A percentile compares a stretch with the other conserved stretches of the same genome.
These are phyloP conservation scores for Arthrobotrys sphaeroides DNA, from an alignment of 2,329 filamentous ascomycete species.

Conservation along the genomic window DNA sequence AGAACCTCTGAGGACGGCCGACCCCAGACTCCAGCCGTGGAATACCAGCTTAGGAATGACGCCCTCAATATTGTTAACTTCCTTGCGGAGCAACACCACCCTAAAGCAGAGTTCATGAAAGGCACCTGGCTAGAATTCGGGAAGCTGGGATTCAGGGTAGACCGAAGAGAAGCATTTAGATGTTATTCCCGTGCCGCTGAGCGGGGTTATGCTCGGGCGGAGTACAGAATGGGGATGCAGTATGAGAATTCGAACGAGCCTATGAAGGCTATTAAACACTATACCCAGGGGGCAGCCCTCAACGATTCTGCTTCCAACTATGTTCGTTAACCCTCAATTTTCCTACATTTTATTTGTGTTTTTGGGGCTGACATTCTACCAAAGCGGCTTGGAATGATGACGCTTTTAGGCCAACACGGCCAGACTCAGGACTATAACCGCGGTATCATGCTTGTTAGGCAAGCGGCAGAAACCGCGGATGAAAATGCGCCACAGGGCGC, in stretches of 20 bases:
- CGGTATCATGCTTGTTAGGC: constrained; percentile 82
- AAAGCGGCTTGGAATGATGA: constrained; percentile 95
- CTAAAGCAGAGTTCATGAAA: constrained; percentile 90
- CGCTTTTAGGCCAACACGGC: constrained; percentile 89
- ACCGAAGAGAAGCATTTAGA: constrained; percentile 92
- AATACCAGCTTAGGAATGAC: constrained; percentile 87
- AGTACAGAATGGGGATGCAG: constrained; percentile 98
- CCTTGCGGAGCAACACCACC: constrained; percentile 88
- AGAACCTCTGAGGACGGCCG: constrained; percentile 72
- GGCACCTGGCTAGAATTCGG: constrained; percentile 99
- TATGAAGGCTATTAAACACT: constrained; percentile 88
- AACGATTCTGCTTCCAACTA: constrained; percentile 88
- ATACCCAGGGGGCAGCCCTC: constrained; percentile 79
- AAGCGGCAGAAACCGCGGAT: constrained; percentile 85
- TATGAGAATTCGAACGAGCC: constrained; percentile 95
- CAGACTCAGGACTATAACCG: constrained; percentile 80
- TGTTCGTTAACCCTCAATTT: constrained; percentile 59
- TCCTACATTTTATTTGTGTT: background rate
- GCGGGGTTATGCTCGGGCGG: constrained; percentile 84
- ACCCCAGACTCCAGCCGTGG: constrained; percentile 81
- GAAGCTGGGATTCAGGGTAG: constrained; percentile 86
- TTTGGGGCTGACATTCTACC: constrained; percentile 56
- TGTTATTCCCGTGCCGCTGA: constrained; percentile 87
- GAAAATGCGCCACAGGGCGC: constrained; percentile 97
- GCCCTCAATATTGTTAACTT: constrained; percentile 92